Percentiles rank a stretch among this genome's conserved stretches.
Evolutionary conservation across 176 grass and related monocot species (phyloP).

Genomic region (Secale cereale): DNA sequence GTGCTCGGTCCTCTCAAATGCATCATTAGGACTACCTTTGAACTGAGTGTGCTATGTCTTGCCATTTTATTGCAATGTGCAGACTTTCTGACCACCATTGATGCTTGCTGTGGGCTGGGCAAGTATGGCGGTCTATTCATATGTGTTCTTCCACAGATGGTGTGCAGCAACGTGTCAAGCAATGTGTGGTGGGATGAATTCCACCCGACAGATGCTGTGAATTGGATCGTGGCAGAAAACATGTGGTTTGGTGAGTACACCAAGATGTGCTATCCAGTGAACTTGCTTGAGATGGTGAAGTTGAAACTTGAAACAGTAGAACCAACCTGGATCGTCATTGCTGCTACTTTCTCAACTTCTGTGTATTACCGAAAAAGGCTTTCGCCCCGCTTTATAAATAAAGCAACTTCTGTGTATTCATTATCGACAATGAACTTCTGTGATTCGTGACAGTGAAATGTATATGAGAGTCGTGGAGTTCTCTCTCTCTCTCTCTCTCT

Average conservation of each 20-base stretch:
- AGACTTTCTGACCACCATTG: slow-evolving; percentile 64
- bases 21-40: slow-evolving; percentile 3
- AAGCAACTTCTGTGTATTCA: background rate
- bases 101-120: slow-evolving; percentile 76
- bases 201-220: slow-evolving; percentile 79
- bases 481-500: no score
- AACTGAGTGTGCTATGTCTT: background rate
- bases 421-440: background rate
- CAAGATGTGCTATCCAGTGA: slow-evolving; percentile 68
- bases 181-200: slow-evolving; percentile 84
- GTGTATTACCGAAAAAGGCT: no score
- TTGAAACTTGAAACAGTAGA: slow-evolving; percentile 40
- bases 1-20: background rate
- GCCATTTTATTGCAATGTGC: background rate
- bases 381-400: no score
- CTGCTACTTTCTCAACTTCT: background rate
- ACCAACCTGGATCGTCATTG: slow-evolving; percentile 18
- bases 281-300: slow-evolving; percentile 51
- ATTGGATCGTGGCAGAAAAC: slow-evolving; percentile 67
- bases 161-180: slow-evolving; percentile 57
- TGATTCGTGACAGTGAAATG: background rate
- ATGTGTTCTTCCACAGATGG: slow-evolving; percentile 64
- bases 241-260: slow-evolving; percentile 66
- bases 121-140: slow-evolving; percentile 71
- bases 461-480: slow-evolving; percentile 1